Evolutionary conservation across 345 rosid genomes (phyloP).

Genomic region (Excoecaria agallocha): DNA sequence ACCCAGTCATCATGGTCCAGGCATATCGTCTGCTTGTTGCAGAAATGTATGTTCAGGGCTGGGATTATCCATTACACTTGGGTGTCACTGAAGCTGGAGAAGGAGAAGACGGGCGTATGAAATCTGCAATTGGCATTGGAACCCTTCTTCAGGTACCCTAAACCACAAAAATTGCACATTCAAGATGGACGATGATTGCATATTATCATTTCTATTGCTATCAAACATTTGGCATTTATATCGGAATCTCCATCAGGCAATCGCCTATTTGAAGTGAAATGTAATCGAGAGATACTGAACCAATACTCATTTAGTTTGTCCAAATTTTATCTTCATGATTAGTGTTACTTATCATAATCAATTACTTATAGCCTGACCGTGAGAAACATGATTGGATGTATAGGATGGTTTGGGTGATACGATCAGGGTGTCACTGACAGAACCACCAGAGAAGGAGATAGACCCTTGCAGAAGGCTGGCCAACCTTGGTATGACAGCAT

Average conservation of each 20-base stretch:
- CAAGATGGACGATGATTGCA: not conserved
- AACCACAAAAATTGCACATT: conserved; percentile 7
- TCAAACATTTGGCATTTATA: not conserved
- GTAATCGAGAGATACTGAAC: not conserved
- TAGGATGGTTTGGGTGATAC: conserved; percentile 99
- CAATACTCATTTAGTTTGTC: not conserved
- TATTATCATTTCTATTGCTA: not conserved
- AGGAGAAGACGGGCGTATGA: conserved; percentile 99
- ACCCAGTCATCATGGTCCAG: conserved; percentile 97
- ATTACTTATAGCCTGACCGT: not conserved
- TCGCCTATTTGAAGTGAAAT: conserved; percentile 9
- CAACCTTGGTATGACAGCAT: conserved; percentile 82
- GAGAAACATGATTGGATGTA: conserved; percentile 19
- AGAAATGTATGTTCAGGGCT: conserved; percentile 93
- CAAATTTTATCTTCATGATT: conserved; percentile 3
- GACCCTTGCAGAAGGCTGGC: conserved; percentile 94
- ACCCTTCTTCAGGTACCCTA: conserved; percentile 82
- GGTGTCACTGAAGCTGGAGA: conserved; percentile 99
- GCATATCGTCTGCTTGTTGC: conserved; percentile 93
- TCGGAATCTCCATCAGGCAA: not conserved
- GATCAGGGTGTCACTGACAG: conserved; percentile 92
- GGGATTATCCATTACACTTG: conserved; percentile 97
- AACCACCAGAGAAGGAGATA: conserved; percentile 93
- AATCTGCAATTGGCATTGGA: conserved; percentile 97
- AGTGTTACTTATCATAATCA: not conserved